Evolutionary conservation across 768 basidiomycete genomes (phyloP).

Genomic region (Lactifluus echinatus): DNA sequence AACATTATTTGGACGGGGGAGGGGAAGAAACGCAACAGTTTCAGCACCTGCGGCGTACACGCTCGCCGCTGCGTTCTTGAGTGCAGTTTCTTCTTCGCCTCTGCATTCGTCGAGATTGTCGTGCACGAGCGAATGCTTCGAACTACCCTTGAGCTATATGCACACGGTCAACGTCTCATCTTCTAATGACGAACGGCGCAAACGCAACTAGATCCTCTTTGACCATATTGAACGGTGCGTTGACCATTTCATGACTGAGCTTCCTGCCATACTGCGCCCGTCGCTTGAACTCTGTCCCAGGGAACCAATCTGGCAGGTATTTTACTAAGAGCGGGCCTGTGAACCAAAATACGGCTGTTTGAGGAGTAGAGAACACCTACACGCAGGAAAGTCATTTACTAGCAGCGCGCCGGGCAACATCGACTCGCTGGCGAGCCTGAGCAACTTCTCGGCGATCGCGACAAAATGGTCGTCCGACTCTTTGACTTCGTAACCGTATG

Average conservation of each 20-base stretch:
- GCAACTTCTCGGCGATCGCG: constrained; percentile 1
- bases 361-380: neutral
- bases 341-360: neutral
- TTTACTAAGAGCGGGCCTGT: neutral
- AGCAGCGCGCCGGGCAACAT: neutral
- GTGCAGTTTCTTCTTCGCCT: neutral
- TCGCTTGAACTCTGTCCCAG: constrained; percentile 6
- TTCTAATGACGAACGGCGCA: neutral
- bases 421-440: constrained; percentile 5
- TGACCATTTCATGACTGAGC: constrained; percentile 7
- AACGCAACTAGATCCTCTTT: constrained; percentile 10
- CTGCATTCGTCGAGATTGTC: constrained; percentile 4
- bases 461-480: constrained; percentile 4
- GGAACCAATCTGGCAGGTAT: constrained; percentile 8
- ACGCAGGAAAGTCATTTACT: constrained; percentile 1
- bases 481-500: constrained; percentile 11
- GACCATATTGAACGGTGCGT: constrained; percentile 5
- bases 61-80: constrained; percentile 5
- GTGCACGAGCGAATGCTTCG: constrained; percentile 11
- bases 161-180: neutral
- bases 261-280: neutral
- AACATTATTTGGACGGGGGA: neutral
- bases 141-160: constrained; percentile 5
- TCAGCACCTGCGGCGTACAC: constrained; percentile 12
- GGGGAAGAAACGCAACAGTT: neutral